A percentile compares a stretch with the other conserved stretches of the same genome.
Conservation (phyloP, 1,139 yeast genomes). For the Yamadazyma blattariae region DNA sequence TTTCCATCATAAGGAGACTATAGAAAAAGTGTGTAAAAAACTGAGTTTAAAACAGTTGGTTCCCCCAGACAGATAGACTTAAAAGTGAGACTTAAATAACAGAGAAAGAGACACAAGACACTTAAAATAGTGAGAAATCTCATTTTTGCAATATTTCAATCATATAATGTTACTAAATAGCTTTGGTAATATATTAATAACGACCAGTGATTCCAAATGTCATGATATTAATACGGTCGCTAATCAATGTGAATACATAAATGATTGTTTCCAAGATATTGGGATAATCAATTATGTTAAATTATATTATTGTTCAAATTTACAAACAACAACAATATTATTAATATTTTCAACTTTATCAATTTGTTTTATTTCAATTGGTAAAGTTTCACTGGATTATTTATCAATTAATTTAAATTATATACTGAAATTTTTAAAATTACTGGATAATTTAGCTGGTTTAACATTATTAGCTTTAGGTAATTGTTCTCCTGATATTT, state of each 20-base stretch:
- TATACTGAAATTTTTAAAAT: conserved; percentile 54
- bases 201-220: conserved; percentile 11
- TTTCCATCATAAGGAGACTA: too few relatives aligned
- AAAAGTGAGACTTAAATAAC: too few relatives aligned
- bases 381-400: conserved; percentile 72
- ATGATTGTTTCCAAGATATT: conserved; percentile 32
- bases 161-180: too few relatives aligned
- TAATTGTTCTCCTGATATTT: conserved; percentile 88
- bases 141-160: too few relatives aligned
- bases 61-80: too few relatives aligned
- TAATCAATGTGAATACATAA: conserved; percentile 45
- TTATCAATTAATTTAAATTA: conserved; percentile 71
- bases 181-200: not conserved
- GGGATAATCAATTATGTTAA: conserved; percentile 43
- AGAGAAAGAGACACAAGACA: too few relatives aligned
- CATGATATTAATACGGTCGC: conserved; percentile 10
- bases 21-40: too few relatives aligned
- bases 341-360: conserved; percentile 23
- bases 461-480: conserved; percentile 87
- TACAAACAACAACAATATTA: conserved; percentile 13
- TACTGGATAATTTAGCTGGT: conserved; percentile 82
- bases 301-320: conserved; percentile 17
- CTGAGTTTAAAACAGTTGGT: too few relatives aligned
- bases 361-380: conserved; percentile 57
- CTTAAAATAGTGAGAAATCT: too few relatives aligned